Base-by-base conservation (phyloP, 2,329 filamentous ascomycete species). In the Ophiocordyceps camponoti-floridani region DNA sequence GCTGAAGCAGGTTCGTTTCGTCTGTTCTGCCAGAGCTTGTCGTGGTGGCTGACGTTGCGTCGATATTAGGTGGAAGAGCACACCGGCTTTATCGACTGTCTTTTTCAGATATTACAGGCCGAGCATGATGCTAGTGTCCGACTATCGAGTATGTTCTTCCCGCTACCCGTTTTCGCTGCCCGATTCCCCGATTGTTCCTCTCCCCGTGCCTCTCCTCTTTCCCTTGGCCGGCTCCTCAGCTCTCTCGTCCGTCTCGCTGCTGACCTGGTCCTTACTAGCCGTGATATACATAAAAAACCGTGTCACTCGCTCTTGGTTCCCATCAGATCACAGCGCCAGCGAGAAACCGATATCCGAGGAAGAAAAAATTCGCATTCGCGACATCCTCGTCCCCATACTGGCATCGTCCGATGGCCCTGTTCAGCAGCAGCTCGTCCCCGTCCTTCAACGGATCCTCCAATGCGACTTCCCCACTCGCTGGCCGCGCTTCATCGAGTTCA, bases 241-340 rank as follows among this genome's bases (percentile, higher is more conserved):
- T 23, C 23, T 23, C 23, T 23, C 23, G 23, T 23, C 23, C 23
- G 23, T 23, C 23, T 5, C 23, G 23, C 23, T 23, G 12, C 31
- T 12, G 12, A 13, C 9, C 31, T 35, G 31, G n/a, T n/a, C 44
- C 46, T 42, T 13, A 45, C 49, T 63, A 95, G 89, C 87, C 58
- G 88, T 89, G 58, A 85, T 98, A 55, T 98, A 96, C 67, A 78
- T 96, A 62, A 98, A 98, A 70, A 96, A 98, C 67, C 83, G 88
- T 60, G 83, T 96, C 62, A 89, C 84, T 62, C 83, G 88, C 59
- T 87, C 85, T 56, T 98, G 91, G 91, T 75, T 81, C 46, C 78
- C 76, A 50, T 72, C 73, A 57, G 84, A 93, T 52, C 82, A 89
- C 52, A 79, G 74, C 58, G 75, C 79, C 50, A 73, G 76, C 56